phyloP scores from a whole-genome alignment of 768 basidiomycete genomes.

The Flagelloscypha sp. region DNA sequence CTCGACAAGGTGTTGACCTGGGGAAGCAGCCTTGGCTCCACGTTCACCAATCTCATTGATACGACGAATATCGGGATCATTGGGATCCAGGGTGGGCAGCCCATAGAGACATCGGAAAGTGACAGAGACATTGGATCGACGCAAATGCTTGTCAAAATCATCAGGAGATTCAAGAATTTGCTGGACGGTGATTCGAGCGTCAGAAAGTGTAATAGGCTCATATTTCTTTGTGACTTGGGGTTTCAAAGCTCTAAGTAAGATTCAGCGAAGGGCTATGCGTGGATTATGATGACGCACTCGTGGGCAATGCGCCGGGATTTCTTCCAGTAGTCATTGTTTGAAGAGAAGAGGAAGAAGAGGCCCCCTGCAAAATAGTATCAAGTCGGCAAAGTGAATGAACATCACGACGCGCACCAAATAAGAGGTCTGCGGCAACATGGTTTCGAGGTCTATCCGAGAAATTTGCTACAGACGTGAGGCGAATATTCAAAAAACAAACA shows the following conservation, averaged over 20 bases:
- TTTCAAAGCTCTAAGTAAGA: slow-evolving; percentile 8
- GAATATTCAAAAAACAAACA: not conserved
- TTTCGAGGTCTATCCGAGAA: slow-evolving; percentile 19
- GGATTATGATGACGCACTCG: slow-evolving; percentile 9
- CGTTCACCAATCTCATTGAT: slow-evolving; percentile 18
- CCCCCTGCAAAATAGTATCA: too few relatives aligned
- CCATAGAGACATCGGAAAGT: slow-evolving; percentile 13
- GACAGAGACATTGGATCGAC: slow-evolving; percentile 6
- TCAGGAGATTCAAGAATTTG: slow-evolving; percentile 4
- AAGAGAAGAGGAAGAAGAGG: slow-evolving; percentile 10
- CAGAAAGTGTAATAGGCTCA: slow-evolving; percentile 7
- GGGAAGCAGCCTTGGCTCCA: slow-evolving; percentile 20
- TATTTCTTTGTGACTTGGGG: slow-evolving; percentile 8
- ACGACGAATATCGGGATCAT: slow-evolving; percentile 10
- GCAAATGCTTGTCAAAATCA: slow-evolving; percentile 7
- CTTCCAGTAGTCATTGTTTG: slow-evolving; percentile 11
- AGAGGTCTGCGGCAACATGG: slow-evolving; percentile 20
- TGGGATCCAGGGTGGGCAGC: slow-evolving; percentile 6
- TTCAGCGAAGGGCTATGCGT: not conserved
- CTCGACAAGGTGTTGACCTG: slow-evolving; percentile 27
- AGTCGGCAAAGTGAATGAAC: too few relatives aligned
- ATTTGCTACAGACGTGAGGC: slow-evolving; percentile 7
- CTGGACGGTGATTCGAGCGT: slow-evolving; percentile 6
- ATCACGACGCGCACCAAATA: too few relatives aligned
- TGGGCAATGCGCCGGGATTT: slow-evolving; percentile 9